A percentile compares a stretch with the other conserved stretches of the same genome.
Evolutionary conservation across 2,329 filamentous ascomycete genomes (phyloP).

Genomic region (Corynespora cassiicola): DNA sequence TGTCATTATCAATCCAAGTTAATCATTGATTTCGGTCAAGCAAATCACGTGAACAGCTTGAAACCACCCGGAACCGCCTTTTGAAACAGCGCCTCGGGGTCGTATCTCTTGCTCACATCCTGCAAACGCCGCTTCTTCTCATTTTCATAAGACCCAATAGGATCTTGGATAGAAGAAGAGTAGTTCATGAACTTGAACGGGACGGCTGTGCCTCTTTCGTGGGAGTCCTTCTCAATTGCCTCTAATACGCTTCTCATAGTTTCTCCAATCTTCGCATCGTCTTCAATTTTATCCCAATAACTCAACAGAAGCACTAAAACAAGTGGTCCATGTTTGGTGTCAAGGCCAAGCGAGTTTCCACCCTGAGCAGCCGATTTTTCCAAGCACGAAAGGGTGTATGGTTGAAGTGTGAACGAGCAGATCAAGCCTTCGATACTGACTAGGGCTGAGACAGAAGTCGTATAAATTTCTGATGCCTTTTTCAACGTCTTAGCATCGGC

Average conservation of each 20-base stretch:
- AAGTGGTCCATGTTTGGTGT: conserved; percentile 19
- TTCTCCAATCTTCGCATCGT: conserved; percentile 20
- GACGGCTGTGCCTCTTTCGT: conserved; percentile 38
- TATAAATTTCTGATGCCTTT: conserved; percentile 15
- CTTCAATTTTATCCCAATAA: conserved; percentile 19
- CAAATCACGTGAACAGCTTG: conserved; percentile 43
- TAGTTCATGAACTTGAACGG: conserved; percentile 48
- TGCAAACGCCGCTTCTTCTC: conserved; percentile 37
- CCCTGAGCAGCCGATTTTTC: conserved; percentile 12
- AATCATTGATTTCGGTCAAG: too few relatives aligned
- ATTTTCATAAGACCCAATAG: conserved; percentile 48
- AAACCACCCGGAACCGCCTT: conserved; percentile 48
- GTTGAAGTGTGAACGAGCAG: conserved; percentile 21
- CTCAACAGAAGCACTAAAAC: conserved; percentile 24
- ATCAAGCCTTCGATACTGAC: conserved; percentile 11
- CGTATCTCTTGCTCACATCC: conserved; percentile 41
- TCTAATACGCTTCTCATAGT: conserved; percentile 13
- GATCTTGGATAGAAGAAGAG: conserved; percentile 45
- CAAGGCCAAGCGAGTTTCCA: conserved; percentile 23
- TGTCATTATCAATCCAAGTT: too few relatives aligned
- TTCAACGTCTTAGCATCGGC: conserved; percentile 18
- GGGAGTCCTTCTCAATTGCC: conserved; percentile 13
- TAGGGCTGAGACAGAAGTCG: conserved; percentile 16
- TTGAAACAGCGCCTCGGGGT: conserved; percentile 48
- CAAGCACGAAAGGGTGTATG: conserved; percentile 20